phyloP scores from a whole-genome alignment of 2,329 filamentous ascomycete genomes.

The Hortaea werneckii region DNA sequence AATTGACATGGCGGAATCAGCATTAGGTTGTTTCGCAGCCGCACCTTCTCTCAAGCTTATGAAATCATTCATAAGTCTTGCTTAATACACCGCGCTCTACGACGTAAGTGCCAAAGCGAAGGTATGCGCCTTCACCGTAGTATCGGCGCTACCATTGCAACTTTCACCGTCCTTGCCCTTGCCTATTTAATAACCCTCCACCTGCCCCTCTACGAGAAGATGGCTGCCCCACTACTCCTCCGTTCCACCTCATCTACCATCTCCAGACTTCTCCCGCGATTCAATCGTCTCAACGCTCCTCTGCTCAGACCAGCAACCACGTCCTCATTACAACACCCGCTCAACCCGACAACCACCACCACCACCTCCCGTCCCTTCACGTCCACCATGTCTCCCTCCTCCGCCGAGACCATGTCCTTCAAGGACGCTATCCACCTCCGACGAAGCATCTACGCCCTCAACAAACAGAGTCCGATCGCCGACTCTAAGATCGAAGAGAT shows the following conservation, averaged over 20 bases:
- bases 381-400: constrained; percentile 15
- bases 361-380: constrained; percentile 3
- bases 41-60: no score
- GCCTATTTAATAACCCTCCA: constrained; percentile 2
- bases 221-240: constrained; percentile 3
- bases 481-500: constrained; percentile 62
- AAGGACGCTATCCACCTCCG: constrained; percentile 57
- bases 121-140: no score
- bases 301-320: neutral
- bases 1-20: no score
- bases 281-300: neutral
- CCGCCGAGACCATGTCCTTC: constrained; percentile 35
- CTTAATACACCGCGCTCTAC: no score
- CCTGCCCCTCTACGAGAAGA: neutral
- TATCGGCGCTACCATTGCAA: neutral
- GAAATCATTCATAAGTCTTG: no score
- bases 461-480: constrained; percentile 55
- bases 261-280: constrained; percentile 3
- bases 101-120: no score
- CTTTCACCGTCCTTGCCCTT: neutral
- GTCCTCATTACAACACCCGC: neutral
- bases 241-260: neutral
- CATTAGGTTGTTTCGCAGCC: no score
- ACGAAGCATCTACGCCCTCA: constrained; percentile 43
- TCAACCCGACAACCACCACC: neutral